Base-by-base conservation (phyloP, 1,139 yeast species). In the Debaryomycetaceae sp. region DNA sequence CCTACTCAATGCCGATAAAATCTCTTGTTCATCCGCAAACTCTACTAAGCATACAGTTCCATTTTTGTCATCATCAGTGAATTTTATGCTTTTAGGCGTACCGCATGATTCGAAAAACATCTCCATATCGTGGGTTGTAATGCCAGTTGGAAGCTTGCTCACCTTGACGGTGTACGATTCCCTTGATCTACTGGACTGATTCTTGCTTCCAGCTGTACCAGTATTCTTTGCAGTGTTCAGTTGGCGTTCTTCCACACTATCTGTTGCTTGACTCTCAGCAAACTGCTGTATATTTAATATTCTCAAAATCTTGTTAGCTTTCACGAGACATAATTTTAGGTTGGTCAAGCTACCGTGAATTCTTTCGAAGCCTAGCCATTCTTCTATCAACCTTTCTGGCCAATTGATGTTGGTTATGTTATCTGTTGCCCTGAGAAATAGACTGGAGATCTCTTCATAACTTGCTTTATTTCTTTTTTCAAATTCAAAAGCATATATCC, bases 61-160 rank as follows among this genome's bases (percentile, higher is more conserved):
- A 5, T 43, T 48, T 1, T 35, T 40, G 0, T 45, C 52, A 2
- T 55, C 54, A 22, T 51, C 57, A 5, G 68, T 50, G 6, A 71
- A 63, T 6, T 60, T 52, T 1, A 83, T 64, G 2, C 67, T 68
- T 24, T 56, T 51, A 5, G 68, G 59, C 1, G 42, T 49, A 1
- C 95, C 95, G 63, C 93, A 87, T 35, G 80, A 87, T 22, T 61
- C 48, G 58, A 88, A 85, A 45, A 80, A 72, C 1, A 53, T 52
- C 2, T 52, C 46, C 1, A 87, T 41, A 5, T 68, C 63, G 1
- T 53, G 48, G 44, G 73, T 75, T 0, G 66, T 56, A 0, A 59
- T 52, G 3, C 52, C 49, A 0, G 39, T 11, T 0, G 79, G 68
- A 2, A 83, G 44, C 29, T 72, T 68, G 0, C 65, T 57, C 0